Base-by-base conservation (phyloP, 352 stramenopile genomes). In the Phytophthora agathidicida region DNA sequence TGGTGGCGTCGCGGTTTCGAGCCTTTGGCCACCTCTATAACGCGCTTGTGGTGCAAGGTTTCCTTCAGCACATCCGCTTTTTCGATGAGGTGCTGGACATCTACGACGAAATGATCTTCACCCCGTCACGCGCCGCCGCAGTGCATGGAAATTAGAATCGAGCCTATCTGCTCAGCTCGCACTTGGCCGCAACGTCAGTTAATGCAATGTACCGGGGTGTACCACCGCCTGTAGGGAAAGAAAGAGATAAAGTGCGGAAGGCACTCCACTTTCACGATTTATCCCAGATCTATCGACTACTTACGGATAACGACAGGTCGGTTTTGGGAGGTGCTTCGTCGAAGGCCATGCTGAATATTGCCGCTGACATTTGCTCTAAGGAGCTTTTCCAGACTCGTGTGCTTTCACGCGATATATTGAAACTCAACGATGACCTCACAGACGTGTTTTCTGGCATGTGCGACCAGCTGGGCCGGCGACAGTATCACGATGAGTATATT, bases 11-110 rank as follows among this genome's bases (percentile, higher is more conserved):
- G 7, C 61, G 62, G 5, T 60, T 78, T 14, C 51, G 60, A 5
- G 56, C 56, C 7, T 75, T 79, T n/a, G 48, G 57, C 1, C 57
- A 75, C 31, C 39, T 77, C 10, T 80, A 72, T 38, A 52, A 57
- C 33, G 71, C 63, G 9, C 35, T 80, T 7, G 26, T 61, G 13
- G 38, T 71, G 19, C 43, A 47, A 36, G 17, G 41, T 0, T 49
- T 66, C 17, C 23, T 80, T 5, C 26, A 58, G 1, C 30, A 41
- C 23, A 71, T 71, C n/a, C 52, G 55, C 7, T 70, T 71, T 37
- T 61, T 75, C 13, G 71, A 77, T 8, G 58, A 58, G 0, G n/a
- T 72, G 26, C 37, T 80, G 33, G 14, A 54, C 0, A 20, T 68
- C 3, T 73, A 73, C 32, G 67, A 72, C 2, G 1, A 51, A 20